These are phyloP conservation scores for Coemansia sp. DNA, from an alignment of 192 early-diverging fungal genomes.

Conservation along the genomic window DNA sequence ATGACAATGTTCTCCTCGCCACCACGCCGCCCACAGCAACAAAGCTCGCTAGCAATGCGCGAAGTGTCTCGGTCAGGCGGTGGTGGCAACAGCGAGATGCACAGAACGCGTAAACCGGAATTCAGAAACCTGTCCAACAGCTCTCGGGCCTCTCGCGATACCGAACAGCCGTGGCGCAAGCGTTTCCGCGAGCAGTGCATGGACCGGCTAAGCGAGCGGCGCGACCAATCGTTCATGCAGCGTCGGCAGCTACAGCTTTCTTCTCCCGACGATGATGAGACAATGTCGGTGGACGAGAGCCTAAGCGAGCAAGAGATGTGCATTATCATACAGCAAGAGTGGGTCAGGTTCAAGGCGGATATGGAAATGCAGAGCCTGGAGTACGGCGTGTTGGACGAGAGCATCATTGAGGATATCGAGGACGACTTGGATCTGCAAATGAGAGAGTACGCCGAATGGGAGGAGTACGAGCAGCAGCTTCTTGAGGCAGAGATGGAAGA, in stretches of 20 bases:
- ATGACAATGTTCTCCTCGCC: slow-evolving; percentile 38
- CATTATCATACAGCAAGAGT: slow-evolving; percentile 47
- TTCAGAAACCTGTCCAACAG: slow-evolving; percentile 39
- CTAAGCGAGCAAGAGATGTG: slow-evolving; percentile 42
- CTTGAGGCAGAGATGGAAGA: slow-evolving; percentile 45
- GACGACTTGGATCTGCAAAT: slow-evolving; percentile 22
- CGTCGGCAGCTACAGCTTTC: slow-evolving; percentile 27
- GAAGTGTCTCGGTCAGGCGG: slow-evolving; percentile 41
- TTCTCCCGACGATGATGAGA: neutral
- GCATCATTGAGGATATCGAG: slow-evolving; percentile 42
- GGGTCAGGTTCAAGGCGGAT: slow-evolving; percentile 39
- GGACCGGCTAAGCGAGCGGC: slow-evolving; percentile 33
- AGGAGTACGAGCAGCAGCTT: slow-evolving; percentile 39
- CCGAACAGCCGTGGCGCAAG: slow-evolving; percentile 49
- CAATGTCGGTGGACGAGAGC: neutral
- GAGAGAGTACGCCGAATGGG: slow-evolving; percentile 40
- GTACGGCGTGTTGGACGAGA: slow-evolving; percentile 31
- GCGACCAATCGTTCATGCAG: slow-evolving; percentile 42
- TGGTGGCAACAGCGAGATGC: neutral
- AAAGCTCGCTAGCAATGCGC: slow-evolving; percentile 15
- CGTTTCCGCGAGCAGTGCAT: slow-evolving; percentile 47
- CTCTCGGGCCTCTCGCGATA: slow-evolving; percentile 27
- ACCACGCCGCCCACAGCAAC: slow-evolving; percentile 20
- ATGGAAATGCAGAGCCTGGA: slow-evolving; percentile 48
- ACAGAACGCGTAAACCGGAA: slow-evolving; percentile 19